Percentiles rank a stretch among this genome's conserved stretches.
Conservation (phyloP, 306 rosid species). For the Corylus americana region DNA sequence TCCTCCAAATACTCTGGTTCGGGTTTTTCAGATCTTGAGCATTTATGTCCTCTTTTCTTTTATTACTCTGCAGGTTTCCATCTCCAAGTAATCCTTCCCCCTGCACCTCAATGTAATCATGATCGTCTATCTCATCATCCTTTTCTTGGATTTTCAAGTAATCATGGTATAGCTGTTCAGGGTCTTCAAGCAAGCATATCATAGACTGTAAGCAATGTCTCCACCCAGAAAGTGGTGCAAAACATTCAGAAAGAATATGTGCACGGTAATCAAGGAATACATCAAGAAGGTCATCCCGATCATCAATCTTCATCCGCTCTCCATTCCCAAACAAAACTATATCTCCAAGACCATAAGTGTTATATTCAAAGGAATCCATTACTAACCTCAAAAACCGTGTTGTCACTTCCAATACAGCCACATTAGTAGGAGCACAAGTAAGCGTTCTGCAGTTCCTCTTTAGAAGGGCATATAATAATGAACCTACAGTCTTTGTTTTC, state of each 20-base stretch:
- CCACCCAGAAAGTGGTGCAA: constrained; percentile 49
- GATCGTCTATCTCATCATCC: constrained; percentile 17
- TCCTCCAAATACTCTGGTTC: constrained; percentile 38
- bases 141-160: constrained; percentile 24
- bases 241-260: constrained; percentile 36
- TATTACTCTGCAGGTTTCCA: constrained; percentile 25
- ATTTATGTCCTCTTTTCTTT: constrained; percentile 12
- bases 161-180: constrained; percentile 29
- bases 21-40: constrained; percentile 12
- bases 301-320: constrained; percentile 31
- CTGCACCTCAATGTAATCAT: constrained; percentile 26
- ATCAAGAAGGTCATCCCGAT: constrained; percentile 37
- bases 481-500: constrained; percentile 43
- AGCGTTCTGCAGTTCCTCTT: constrained; percentile 42
- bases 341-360: constrained; percentile 48
- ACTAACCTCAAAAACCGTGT: constrained; percentile 39
- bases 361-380: constrained; percentile 31
- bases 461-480: constrained; percentile 34
- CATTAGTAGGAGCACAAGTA: constrained; percentile 50
- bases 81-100: constrained; percentile 22
- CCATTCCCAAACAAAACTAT: constrained; percentile 38
- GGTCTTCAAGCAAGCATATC: constrained; percentile 36
- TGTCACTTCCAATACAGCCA: constrained; percentile 38
- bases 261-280: constrained; percentile 43
- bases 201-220: constrained; percentile 28